phyloP scores from a whole-genome alignment of 371 early-diverging fungal genomes.

The Chytridiales sp. region DNA sequence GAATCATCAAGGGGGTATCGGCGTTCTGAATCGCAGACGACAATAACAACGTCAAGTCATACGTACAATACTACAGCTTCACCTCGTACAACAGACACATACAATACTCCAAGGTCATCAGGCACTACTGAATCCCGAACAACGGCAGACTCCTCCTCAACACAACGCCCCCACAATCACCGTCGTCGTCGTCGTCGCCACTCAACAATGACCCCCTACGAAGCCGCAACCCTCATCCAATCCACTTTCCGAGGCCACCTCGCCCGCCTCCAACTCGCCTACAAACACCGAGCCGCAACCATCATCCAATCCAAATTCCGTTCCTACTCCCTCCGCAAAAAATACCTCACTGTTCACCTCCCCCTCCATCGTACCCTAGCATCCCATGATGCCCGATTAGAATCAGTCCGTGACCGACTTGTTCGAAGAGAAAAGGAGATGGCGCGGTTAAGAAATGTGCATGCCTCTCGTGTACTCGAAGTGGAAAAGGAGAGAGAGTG shows the following conservation, averaged over 20 bases:
- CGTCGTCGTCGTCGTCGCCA: background rate
- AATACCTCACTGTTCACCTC: background rate
- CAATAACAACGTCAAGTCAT: background rate
- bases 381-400: constrained; percentile 2
- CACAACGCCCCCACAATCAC: background rate
- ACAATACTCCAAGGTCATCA: background rate
- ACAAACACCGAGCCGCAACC: background rate
- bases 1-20: too few relatives aligned
- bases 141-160: background rate
- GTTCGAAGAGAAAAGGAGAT: constrained; percentile 10
- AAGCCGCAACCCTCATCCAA: constrained; percentile 4
- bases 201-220: background rate
- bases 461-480: constrained; percentile 1
- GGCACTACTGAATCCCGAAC: background rate
- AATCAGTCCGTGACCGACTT: constrained; percentile 3
- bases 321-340: background rate
- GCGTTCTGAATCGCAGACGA: background rate
- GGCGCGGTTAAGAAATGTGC: constrained; percentile 2
- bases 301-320: constrained; percentile 2
- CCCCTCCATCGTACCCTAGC: background rate
- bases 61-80: background rate
- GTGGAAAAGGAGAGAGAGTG: background rate
- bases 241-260: constrained; percentile 6
- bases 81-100: background rate
- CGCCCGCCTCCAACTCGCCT: background rate